A percentile compares a stretch with the other conserved stretches of the same genome.
Evolutionary conservation across 2,329 filamentous ascomycete species (phyloP).

Genomic region (Didymella arachidicola): DNA sequence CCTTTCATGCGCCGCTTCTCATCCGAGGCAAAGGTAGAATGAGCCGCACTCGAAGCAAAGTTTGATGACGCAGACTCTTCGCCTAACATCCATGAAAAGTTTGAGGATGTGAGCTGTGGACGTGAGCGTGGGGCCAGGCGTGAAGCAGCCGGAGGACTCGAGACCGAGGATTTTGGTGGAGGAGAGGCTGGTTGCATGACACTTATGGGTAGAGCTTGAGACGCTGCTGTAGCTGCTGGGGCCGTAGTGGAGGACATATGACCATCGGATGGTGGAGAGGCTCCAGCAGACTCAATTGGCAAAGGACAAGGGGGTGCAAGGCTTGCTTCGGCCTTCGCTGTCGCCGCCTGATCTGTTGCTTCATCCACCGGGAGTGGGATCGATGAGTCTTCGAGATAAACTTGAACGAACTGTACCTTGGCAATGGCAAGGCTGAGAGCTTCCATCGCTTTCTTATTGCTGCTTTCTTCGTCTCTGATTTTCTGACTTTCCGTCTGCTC

Average conservation of each 20-base stretch:
- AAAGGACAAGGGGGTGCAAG: conserved; percentile 30
- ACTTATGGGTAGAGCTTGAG: conserved; percentile 16
- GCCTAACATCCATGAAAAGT: conserved; percentile 78
- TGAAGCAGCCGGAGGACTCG: conserved; percentile 25
- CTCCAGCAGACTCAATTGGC: conserved; percentile 30
- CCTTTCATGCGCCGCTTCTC: conserved; percentile 48
- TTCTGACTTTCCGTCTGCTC: conserved; percentile 55
- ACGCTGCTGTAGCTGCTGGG: conserved; percentile 7
- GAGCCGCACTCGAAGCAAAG: conserved; percentile 46
- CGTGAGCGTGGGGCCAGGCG: conserved; percentile 58
- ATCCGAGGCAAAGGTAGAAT: conserved; percentile 46
- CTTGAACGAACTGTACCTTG: conserved; percentile 60
- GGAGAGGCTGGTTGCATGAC: conserved; percentile 31
- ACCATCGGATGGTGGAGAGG: conserved; percentile 31
- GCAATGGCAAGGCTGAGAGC: conserved; percentile 58
- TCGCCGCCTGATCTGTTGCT: conserved; percentile 36
- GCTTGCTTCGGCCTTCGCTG: conserved; percentile 31
- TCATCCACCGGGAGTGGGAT: conserved; percentile 55
- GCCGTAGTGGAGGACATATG: conserved; percentile 15
- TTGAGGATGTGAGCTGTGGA: conserved; percentile 74
- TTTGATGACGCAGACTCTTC: conserved; percentile 46
- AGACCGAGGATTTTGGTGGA: conserved; percentile 15
- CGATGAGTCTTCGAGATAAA: conserved; percentile 58
- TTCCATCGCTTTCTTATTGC: conserved; percentile 48
- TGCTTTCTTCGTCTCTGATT: conserved; percentile 35